These are phyloP conservation scores for Diaporthe amygdali DNA, from an alignment of 2,329 filamentous ascomycete genomes.

Conservation along the genomic window DNA sequence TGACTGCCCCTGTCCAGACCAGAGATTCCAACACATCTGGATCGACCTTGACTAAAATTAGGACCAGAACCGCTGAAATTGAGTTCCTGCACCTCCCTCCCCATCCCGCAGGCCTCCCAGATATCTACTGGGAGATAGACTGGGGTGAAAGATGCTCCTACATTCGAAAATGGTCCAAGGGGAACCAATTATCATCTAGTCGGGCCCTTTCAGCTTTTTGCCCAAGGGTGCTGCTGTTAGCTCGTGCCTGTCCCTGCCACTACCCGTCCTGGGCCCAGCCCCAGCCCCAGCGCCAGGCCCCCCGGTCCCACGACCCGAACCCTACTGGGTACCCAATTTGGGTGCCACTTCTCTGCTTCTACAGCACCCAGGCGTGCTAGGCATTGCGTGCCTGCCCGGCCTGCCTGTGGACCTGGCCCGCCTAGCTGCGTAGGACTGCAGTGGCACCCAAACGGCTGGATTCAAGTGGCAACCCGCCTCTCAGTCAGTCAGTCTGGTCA, in stretches of 20 bases:
- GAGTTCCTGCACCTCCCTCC: background rate
- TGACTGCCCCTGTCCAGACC: slow-evolving; percentile 1
- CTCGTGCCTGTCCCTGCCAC: background rate
- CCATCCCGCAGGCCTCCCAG: background rate
- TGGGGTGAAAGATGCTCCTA: too few relatives aligned
- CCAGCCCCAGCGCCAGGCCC: too few relatives aligned
- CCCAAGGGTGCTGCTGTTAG: background rate
- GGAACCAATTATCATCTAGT: background rate
- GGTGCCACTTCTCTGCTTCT: background rate
- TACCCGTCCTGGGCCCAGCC: background rate
- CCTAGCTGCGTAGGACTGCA: too few relatives aligned
- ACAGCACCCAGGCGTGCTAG: background rate
- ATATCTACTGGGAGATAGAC: background rate
- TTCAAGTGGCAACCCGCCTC: too few relatives aligned
- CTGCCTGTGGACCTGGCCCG: background rate
- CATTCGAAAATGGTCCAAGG: background rate
- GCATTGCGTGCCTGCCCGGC: background rate
- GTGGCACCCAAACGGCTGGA: too few relatives aligned
- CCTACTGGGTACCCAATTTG: background rate
- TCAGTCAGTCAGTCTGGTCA: too few relatives aligned
- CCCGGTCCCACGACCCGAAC: background rate
- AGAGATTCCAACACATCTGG: slow-evolving; percentile 9
- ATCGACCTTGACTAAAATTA: slow-evolving; percentile 15
- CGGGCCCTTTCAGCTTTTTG: background rate
- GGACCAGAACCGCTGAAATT: slow-evolving; percentile 8